phyloP scores from a whole-genome alignment of 306 rosid species.

The Mimosa bimucronata region DNA sequence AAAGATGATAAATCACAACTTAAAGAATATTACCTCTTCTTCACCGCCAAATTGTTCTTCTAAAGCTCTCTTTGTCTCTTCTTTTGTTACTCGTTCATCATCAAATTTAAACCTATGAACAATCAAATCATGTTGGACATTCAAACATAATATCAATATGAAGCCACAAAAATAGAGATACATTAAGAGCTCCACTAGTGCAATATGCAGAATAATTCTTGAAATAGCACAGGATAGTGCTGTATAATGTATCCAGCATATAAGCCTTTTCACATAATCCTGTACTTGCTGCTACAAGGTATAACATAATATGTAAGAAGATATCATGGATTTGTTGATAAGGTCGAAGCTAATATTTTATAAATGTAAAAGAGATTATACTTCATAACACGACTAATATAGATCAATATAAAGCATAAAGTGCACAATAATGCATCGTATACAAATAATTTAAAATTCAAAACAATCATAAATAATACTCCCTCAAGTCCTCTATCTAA shows the following conservation, averaged over 20 bases:
- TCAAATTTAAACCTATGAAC: conserved; percentile 81
- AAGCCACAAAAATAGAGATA: conserved; percentile 6
- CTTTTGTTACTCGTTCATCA: conserved; percentile 92
- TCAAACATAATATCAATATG: conserved; percentile 7
- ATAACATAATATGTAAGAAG: background rate
- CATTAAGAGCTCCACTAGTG: background rate
- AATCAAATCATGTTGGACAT: conserved; percentile 15
- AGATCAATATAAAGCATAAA: background rate
- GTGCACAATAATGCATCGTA: background rate
- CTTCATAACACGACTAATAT: background rate
- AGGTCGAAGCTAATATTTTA: background rate
- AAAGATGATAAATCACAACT: conserved; percentile 11
- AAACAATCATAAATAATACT: background rate
- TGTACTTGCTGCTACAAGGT: background rate
- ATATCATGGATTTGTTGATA: background rate
- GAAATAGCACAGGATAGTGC: background rate
- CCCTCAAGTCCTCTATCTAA: no score
- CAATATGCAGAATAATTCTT: background rate
- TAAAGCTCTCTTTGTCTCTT: conserved; percentile 80
- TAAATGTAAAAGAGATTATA: background rate
- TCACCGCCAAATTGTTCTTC: conserved; percentile 98
- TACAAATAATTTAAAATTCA: background rate
- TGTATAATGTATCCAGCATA: background rate
- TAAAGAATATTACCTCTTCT: conserved; percentile 65
- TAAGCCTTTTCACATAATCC: background rate